Conservation (phyloP, 306 rosid species). For the Arachis hypogaea region DNA sequence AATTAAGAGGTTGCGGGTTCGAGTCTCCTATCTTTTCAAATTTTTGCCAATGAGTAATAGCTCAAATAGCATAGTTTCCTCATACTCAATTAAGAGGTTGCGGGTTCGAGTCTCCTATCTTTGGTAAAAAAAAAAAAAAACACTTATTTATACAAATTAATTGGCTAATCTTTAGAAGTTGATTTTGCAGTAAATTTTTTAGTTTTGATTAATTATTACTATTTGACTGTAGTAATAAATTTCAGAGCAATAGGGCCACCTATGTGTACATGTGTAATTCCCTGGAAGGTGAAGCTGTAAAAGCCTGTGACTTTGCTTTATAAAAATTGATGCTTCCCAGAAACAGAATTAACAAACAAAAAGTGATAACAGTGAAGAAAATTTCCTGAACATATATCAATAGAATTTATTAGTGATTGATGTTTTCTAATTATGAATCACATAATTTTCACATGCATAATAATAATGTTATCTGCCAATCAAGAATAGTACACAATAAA, state of each 20-base stretch:
- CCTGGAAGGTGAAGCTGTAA: constrained; percentile 39
- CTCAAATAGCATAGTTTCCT: too few species aligned
- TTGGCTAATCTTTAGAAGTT: too few species aligned
- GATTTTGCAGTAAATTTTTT: too few species aligned
- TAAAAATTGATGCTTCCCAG: constrained; percentile 23
- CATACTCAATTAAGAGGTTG: too few species aligned
- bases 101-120: too few species aligned
- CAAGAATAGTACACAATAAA: not conserved
- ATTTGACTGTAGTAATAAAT: constrained; percentile 29
- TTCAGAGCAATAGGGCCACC: constrained; percentile 48
- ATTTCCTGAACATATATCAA: not conserved
- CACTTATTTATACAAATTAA: too few species aligned
- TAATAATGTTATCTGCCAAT: not conserved
- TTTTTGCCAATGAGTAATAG: too few species aligned
- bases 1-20: too few species aligned
- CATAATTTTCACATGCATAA: not conserved
- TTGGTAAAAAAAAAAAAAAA: too few species aligned
- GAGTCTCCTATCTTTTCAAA: too few species aligned
- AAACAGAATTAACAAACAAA: constrained; percentile 12
- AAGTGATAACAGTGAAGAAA: constrained; percentile 14
- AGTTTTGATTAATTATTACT: not conserved
- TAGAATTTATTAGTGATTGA: not conserved
- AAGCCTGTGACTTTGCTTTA: constrained; percentile 27
- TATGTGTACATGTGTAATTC: constrained; percentile 14
- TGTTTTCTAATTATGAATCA: not conserved